These are phyloP conservation scores for Xylariaceae sp. DNA, from an alignment of 2,329 filamentous ascomycete genomes.

Conservation along the genomic window DNA sequence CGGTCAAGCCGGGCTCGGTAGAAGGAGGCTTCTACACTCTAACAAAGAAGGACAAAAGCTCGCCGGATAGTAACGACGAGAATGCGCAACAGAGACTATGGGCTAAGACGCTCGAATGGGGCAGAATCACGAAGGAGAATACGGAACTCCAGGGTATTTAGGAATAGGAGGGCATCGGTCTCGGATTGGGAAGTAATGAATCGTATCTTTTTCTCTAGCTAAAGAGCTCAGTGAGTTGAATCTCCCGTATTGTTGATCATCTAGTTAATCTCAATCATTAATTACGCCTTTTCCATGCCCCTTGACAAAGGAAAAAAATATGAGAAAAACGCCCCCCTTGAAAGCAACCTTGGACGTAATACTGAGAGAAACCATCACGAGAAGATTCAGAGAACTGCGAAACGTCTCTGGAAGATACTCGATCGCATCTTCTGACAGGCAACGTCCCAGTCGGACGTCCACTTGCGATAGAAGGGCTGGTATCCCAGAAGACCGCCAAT, in stretches of 20 bases:
- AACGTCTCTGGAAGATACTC: not conserved
- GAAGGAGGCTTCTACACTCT: not conserved
- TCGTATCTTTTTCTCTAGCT: not conserved
- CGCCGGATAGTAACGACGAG: not conserved
- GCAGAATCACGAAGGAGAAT: not conserved
- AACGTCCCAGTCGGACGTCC: constrained; percentile 35
- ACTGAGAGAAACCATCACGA: no score
- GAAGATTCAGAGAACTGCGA: not conserved
- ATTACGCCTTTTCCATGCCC: not conserved
- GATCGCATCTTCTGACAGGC: constrained; percentile 32
- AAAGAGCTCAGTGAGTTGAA: not conserved
- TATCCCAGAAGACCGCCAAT: constrained; percentile 35
- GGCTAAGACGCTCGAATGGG: not conserved
- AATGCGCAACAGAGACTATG: not conserved
- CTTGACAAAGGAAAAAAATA: no score
- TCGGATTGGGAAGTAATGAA: not conserved
- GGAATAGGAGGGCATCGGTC: not conserved
- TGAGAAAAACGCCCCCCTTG: no score
- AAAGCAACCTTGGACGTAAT: no score
- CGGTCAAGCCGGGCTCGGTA: not conserved
- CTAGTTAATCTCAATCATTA: not conserved
- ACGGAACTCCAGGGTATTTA: not conserved
- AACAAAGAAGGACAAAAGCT: not conserved
- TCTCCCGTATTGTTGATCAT: not conserved
- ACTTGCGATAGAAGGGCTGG: constrained; percentile 34